phyloP scores from a whole-genome alignment of 345 rosid species.

The Arabidopsis thaliana region TAIR10.1 NC_003076.8:20980001-20980500 shows the following conservation, averaged over 20 bases:
- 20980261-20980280: slow-evolving; percentile 96
- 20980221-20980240: slow-evolving; percentile 22
- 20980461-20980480: slow-evolving; percentile 81
- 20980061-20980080: too few species aligned
- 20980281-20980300: slow-evolving; percentile 85
- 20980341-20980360: slow-evolving; percentile 54
- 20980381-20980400: slow-evolving; percentile 61
- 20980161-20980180: not conserved
- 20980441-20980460: slow-evolving; percentile 82
- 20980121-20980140: not conserved
- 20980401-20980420: slow-evolving; percentile 65
- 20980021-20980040: too few species aligned
- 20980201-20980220: not conserved
- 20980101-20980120: not conserved
- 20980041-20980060: too few species aligned
- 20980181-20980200: not conserved
- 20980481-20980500: slow-evolving; percentile 54
- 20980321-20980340: slow-evolving; percentile 68
- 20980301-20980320: slow-evolving; percentile 89
- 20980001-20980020: too few species aligned
- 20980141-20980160: slow-evolving; percentile 3
- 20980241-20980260: slow-evolving; percentile 80
- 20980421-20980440: slow-evolving; percentile 80
- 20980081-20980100: not conserved
- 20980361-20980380: slow-evolving; percentile 69